Evolutionary conservation across 352 stramenopile species (phyloP), one percentile per base, ranked within the genome.

Genomic region (Globisporangium takayamanum): DNA sequence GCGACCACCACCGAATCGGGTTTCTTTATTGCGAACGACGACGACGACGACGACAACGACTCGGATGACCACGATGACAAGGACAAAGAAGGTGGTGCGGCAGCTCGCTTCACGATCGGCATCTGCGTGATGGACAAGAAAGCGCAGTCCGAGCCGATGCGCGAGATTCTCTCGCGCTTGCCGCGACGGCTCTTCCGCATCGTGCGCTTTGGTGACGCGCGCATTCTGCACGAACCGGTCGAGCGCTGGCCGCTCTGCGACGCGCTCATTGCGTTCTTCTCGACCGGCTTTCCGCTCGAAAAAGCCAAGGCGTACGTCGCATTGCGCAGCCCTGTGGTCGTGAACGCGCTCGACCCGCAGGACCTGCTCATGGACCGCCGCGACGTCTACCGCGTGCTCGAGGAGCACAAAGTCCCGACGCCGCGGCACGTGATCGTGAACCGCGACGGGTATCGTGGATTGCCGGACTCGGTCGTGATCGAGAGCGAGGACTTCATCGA

Each of bases 121-220:
- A 95, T 99, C 46, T 99, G 96, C 69, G 97, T 97, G 45, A 98
- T 99, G 94, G 95, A 98, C 67, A 98, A 98, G 72, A 99, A 99
- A 75, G 80, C 82, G 14, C 78, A 74, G 10, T 98, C 92, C 20
- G 94, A 97, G 62, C 95, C 96, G 25, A 99, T 99, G 96, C 72
- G 77, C 22, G 96, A 99, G 70, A 99, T 99, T 64, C 69, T 99
- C 15, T 85, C 80, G 30, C 79, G 95, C 20, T 67, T 99, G 30
- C 84, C 78, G 62, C 80, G 86, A 46, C 59, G 76, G 47, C 72
- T 85, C n/a, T 99, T 99, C 70, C 78, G 97, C 68, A 82, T 99
- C 47, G 88, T 99, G 20, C 92, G 98, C 54, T 99, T 99, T 74
- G 95, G 96, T 6, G 96, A 99, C 76, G 73, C 96, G 50, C 76